These are phyloP conservation scores for Parathielavia hyrcaniae DNA, from an alignment of 495 filamentous ascomycete genomes.

Conservation along the genomic window DNA sequence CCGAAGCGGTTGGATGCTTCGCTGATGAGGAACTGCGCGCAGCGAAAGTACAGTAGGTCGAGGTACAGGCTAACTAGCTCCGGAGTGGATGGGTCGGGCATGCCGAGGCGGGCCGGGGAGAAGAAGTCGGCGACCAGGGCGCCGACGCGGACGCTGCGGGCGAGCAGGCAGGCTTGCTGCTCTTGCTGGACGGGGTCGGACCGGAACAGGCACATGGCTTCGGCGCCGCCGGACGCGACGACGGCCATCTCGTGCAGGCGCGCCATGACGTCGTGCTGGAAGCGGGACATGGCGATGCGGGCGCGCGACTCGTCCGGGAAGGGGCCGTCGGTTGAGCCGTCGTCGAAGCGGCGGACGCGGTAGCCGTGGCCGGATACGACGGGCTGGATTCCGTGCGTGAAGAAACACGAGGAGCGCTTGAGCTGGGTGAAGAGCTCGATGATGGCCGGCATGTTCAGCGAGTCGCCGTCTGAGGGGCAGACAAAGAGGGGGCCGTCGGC, in stretches of 20 bases:
- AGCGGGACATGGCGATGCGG: slow-evolving; percentile 16
- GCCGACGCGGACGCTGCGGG: slow-evolving; percentile 16
- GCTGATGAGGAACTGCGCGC: slow-evolving; percentile 46
- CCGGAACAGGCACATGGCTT: slow-evolving; percentile 10
- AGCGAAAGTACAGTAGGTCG: slow-evolving; percentile 45
- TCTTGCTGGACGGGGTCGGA: slow-evolving; percentile 15
- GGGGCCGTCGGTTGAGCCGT: slow-evolving; percentile 36
- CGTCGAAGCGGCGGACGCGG: slow-evolving; percentile 44
- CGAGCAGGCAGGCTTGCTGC: slow-evolving; percentile 15
- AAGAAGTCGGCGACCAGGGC: slow-evolving; percentile 16
- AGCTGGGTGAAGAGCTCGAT: slow-evolving; percentile 34
- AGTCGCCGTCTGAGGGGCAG: slow-evolving; percentile 4
- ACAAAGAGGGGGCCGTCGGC: slow-evolving; percentile 14
- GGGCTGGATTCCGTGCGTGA: slow-evolving; percentile 55
- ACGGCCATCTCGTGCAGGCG: slow-evolving; percentile 15
- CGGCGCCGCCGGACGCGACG: background rate
- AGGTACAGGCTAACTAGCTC: slow-evolving; percentile 15
- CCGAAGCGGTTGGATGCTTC: slow-evolving; percentile 33
- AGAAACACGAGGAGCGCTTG: slow-evolving; percentile 39
- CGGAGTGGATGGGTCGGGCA: slow-evolving; percentile 4
- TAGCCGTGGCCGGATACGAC: slow-evolving; percentile 55
- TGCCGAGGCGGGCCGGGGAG: slow-evolving; percentile 7
- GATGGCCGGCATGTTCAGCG: slow-evolving; percentile 31
- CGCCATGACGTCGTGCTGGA: slow-evolving; percentile 25
- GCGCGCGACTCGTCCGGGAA: slow-evolving; percentile 27